Percentiles rank a stretch among this genome's conserved stretches.
These are phyloP conservation scores for Aspergillus texensis DNA, from an alignment of 2,329 filamentous ascomycete species.

Conservation along the genomic window DNA sequence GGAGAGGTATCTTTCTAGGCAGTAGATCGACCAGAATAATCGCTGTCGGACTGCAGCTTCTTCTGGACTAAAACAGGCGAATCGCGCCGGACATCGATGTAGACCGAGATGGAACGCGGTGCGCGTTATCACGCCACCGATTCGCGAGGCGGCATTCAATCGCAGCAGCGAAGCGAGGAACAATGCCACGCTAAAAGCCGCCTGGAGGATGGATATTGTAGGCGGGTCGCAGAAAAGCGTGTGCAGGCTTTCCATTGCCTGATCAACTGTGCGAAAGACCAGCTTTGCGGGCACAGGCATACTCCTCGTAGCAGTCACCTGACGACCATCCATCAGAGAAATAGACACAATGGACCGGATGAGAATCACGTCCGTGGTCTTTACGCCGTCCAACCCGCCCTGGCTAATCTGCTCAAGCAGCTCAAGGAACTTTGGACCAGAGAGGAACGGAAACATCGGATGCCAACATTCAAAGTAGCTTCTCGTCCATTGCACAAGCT, in stretches of 20 bases:
- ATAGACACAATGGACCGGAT: constrained; percentile 57
- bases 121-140: constrained; percentile 58
- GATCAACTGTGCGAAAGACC: constrained; percentile 53
- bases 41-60: constrained; percentile 55
- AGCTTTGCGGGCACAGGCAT: constrained; percentile 45
- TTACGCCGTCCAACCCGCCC: constrained; percentile 32
- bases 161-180: constrained; percentile 60
- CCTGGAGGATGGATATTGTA: constrained; percentile 53
- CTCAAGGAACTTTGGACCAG: constrained; percentile 55
- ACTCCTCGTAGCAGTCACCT: constrained; percentile 29
- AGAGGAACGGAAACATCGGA: constrained; percentile 58
- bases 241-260: constrained; percentile 54
- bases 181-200: constrained; percentile 56
- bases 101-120: constrained; percentile 61
- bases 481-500: constrained; percentile 53
- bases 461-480: constrained; percentile 64
- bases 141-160: constrained; percentile 59
- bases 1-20: constrained; percentile 57
- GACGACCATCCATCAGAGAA: constrained; percentile 56
- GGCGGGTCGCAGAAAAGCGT: constrained; percentile 52
- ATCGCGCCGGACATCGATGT: constrained; percentile 60
- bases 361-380: constrained; percentile 45
- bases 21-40: constrained; percentile 62
- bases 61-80: constrained; percentile 51
- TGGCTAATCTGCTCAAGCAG: constrained; percentile 50